Conservation (phyloP, 2,329 filamentous ascomycete genomes). For the Aspergillus sp. region DNA sequence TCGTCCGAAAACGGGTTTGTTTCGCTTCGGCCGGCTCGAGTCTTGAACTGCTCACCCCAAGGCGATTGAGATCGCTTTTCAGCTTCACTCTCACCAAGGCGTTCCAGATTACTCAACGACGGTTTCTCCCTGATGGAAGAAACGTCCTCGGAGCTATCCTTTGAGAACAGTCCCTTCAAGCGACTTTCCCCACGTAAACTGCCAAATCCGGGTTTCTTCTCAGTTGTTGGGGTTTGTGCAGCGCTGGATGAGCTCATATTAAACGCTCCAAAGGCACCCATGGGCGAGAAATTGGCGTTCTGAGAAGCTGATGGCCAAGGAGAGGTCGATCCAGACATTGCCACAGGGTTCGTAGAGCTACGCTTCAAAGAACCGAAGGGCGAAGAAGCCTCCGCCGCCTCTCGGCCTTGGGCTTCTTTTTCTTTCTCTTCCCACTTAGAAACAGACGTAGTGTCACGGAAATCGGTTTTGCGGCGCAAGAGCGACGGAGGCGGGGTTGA, state of each 20-base stretch:
- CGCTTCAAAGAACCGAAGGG: conserved; percentile 59
- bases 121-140: conserved; percentile 56
- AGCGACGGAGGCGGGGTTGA: conserved; percentile 62
- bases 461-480: conserved; percentile 62
- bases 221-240: conserved; percentile 50
- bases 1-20: conserved; percentile 51
- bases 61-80: conserved; percentile 49
- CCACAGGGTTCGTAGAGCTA: conserved; percentile 54
- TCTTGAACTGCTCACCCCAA: conserved; percentile 51
- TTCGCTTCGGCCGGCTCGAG: conserved; percentile 49
- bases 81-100: conserved; percentile 53
- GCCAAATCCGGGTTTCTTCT: conserved; percentile 70
- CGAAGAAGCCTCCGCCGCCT: conserved; percentile 42
- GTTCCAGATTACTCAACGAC: conserved; percentile 53
- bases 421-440: conserved; percentile 51
- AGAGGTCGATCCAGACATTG: conserved; percentile 50
- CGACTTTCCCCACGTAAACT: conserved; percentile 74
- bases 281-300: conserved; percentile 64
- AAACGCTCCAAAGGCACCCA: conserved; percentile 90
- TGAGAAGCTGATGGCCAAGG: conserved; percentile 62
- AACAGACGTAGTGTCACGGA: conserved; percentile 50
- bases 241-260: conserved; percentile 57
- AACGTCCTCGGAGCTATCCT: conserved; percentile 70
- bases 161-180: conserved; percentile 80
- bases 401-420: conserved; percentile 46